phyloP scores from a whole-genome alignment of 2,329 filamentous ascomycete genomes.

The Gyromitra esculenta region DNA sequence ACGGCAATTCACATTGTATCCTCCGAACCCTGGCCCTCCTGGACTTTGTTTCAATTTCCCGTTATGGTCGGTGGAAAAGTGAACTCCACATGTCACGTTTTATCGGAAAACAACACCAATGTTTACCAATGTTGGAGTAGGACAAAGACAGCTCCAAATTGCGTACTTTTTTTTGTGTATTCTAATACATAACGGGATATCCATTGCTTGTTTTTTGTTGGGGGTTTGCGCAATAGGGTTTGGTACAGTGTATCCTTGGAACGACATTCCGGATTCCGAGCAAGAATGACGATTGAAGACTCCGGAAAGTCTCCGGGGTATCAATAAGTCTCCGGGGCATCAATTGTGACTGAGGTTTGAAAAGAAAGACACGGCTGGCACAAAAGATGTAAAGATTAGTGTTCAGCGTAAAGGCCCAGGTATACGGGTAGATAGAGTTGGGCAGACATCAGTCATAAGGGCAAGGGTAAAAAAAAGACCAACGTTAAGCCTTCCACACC shows the following conservation, averaged over 20 bases:
- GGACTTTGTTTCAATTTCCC: constrained; percentile 18
- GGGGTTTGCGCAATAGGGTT: constrained; percentile 1
- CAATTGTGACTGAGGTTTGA: neutral
- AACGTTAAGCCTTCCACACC: neutral
- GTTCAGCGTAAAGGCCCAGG: no score
- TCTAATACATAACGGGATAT: neutral
- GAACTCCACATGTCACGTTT: neutral
- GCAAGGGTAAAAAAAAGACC: neutral
- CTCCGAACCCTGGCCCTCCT: constrained; percentile 11
- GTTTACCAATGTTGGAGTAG: neutral
- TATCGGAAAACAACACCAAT: neutral
- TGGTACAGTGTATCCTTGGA: neutral
- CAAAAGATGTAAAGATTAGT: neutral
- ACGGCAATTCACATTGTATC: neutral
- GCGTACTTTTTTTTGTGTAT: neutral
- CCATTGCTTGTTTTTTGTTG: neutral
- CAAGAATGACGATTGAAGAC: neutral
- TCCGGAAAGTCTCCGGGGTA: neutral
- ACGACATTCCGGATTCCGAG: constrained; percentile 8
- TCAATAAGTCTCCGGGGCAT: constrained; percentile 11
- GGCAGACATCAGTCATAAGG: neutral
- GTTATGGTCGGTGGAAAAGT: neutral
- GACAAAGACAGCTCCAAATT: neutral
- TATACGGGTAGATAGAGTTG: neutral
- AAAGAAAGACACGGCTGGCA: neutral